Conservation (phyloP, 2,329 filamentous ascomycete genomes). For the Nemania bipapillata region DNA sequence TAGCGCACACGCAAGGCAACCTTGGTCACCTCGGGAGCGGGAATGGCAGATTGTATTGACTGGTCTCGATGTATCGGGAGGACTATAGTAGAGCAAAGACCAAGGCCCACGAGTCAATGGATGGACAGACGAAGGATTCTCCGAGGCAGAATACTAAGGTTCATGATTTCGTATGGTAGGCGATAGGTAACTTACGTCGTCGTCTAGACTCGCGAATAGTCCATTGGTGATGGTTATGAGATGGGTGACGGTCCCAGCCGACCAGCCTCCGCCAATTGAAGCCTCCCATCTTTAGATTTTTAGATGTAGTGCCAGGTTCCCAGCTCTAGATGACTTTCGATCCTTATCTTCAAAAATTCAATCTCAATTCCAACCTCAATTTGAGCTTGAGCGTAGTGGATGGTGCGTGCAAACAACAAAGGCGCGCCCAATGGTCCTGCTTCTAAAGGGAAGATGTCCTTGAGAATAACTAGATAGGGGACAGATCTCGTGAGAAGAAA, state of each 20-base stretch:
- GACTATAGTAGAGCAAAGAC: conserved; percentile 59
- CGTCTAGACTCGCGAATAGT: conserved; percentile 59
- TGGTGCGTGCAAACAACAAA: not conserved
- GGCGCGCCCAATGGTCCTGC: not conserved
- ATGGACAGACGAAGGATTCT: not conserved
- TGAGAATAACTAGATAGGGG: not conserved
- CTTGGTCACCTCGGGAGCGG: conserved; percentile 84
- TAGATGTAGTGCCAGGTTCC: not conserved
- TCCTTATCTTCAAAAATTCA: not conserved
- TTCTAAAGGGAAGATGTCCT: not conserved
- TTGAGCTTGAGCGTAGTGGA: not conserved
- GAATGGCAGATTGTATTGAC: conserved; percentile 72
- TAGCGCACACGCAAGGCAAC: conserved; percentile 89
- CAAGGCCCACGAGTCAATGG: not conserved
- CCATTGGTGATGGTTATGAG: conserved; percentile 50
- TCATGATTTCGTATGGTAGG: not conserved
- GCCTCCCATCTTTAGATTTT: conserved; percentile 46
- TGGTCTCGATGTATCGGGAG: conserved; percentile 72
- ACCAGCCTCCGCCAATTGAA: conserved; percentile 51
- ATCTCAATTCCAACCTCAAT: not conserved
- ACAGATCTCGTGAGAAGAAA: not conserved
- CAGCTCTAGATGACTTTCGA: not conserved
- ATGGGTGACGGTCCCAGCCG: conserved; percentile 52
- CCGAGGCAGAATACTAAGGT: not conserved
- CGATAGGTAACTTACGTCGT: conserved; percentile 53